Percentiles rank a stretch among this genome's conserved stretches.
Evolutionary conservation across 495 filamentous ascomycete genomes (phyloP).

Genomic region (Emericellopsis terricola): DNA sequence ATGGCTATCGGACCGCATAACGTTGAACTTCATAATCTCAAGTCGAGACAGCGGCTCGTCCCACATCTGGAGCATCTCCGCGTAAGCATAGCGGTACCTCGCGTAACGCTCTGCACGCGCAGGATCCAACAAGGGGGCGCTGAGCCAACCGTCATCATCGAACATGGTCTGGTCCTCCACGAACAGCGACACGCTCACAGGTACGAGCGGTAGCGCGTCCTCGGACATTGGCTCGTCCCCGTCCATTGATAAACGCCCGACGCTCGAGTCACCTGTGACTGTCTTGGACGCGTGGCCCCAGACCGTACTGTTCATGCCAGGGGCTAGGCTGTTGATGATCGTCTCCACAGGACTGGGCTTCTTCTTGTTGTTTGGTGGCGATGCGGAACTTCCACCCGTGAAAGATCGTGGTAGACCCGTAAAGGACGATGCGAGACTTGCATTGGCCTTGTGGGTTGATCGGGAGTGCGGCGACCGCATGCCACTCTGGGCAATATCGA

Average conservation of each 20-base stretch:
- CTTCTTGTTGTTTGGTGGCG: conserved; percentile 48
- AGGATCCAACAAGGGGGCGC: conserved; percentile 50
- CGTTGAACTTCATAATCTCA: conserved; percentile 74
- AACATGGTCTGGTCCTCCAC: conserved; percentile 65
- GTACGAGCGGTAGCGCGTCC: conserved; percentile 19
- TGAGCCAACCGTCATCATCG: conserved; percentile 55
- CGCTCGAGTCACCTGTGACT: conserved; percentile 19
- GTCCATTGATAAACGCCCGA: conserved; percentile 25
- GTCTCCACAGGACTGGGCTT: conserved; percentile 49
- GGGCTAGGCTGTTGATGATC: conserved; percentile 38
- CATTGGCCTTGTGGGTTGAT: conserved; percentile 29
- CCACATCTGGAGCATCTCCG: conserved; percentile 70
- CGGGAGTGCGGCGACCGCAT: conserved; percentile 57
- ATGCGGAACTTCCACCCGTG: conserved; percentile 46
- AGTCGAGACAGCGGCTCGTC: conserved; percentile 53
- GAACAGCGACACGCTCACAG: conserved; percentile 37
- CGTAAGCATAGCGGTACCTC: conserved; percentile 63
- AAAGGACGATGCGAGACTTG: conserved; percentile 43
- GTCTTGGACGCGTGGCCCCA: conserved; percentile 47
- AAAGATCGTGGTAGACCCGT: conserved; percentile 59
- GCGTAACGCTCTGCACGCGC: conserved; percentile 39
- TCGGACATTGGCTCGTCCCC: conserved; percentile 25
- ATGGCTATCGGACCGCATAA: conserved; percentile 28
- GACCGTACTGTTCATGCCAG: conserved; percentile 24
- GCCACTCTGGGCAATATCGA: not conserved